phyloP scores from a whole-genome alignment of 2,329 filamentous ascomycete species.

The Cercospora berteroae region DNA sequence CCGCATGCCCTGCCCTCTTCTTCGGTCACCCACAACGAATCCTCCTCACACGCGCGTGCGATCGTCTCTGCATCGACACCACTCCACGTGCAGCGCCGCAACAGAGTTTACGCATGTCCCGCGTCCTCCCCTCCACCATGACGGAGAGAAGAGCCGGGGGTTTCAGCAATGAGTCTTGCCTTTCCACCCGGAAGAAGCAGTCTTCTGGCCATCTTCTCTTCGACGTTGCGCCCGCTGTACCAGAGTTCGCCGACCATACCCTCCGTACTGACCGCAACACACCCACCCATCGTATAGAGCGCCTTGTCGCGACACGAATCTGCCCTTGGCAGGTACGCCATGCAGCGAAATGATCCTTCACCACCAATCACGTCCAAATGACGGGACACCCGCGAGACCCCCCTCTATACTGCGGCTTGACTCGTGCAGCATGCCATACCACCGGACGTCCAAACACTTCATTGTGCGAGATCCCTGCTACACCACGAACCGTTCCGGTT shows the following conservation, averaged over 20 bases:
- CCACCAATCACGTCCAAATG: neutral
- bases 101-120: neutral
- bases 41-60: neutral
- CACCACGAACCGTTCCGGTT: neutral
- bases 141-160: neutral
- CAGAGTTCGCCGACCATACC: neutral
- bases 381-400: neutral
- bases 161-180: neutral
- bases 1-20: neutral
- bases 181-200: neutral
- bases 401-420: neutral
- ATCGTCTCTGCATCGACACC: neutral
- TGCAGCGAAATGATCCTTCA: neutral
- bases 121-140: neutral
- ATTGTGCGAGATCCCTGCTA: neutral
- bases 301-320: neutral
- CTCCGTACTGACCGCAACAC: neutral
- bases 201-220: neutral
- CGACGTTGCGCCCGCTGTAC: neutral
- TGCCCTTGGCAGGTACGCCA: neutral
- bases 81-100: neutral
- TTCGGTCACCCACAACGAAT: neutral
- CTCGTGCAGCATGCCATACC: neutral
- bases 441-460: neutral
- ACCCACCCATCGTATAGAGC: neutral